Base-by-base conservation (phyloP, 1,284 basidiomycete genomes). In the Pyrrhoderma lamaoense region DNA sequence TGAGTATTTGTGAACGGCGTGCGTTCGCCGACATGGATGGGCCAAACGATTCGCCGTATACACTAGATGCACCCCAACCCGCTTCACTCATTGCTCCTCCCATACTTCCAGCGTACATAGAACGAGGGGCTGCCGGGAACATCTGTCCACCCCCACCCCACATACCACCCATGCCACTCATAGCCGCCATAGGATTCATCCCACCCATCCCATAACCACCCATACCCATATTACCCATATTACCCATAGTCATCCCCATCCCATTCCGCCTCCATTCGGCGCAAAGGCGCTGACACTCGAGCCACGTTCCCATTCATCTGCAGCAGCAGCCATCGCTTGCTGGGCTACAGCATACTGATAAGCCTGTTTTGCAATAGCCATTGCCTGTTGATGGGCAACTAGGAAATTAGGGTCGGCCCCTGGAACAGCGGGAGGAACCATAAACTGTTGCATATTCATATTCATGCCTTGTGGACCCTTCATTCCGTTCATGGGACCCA, bases 341-440 rank as follows among this genome's bases (percentile, higher is more conserved):
- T 89, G 88, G 3, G 88, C 88, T 45, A 89, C 85, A 8, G 87
- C 83, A 70, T 83, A 79, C 65, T 90, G 87, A 62, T 89, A 90
- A 2, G 88, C 80, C 62, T 90, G 89, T 64, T 90, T 90, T 47
- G 88, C 88, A 47, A 74, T 70, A 66, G 86, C 70, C 76, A 91
- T 85, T 2, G 87, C 87, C 54, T 85, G 85, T 60, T 89, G 86
- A 63, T 90, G 87, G 11, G 86, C 87, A 3, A 71, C 79, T 16
- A 85, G 57, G 61, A 79, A 79, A 16, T 64, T 65, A 8, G 80
- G 77, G 57, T 88, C 83, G 4, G 64, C 60, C 3, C 64, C 57
- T 40, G 64, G 67, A 14, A 66, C 63, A 14, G 65, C 58, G 39
- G 61, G 56, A 1, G 75, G 70, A 22, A 74, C 61, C 73, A 80